Evolutionary conservation across 73 alveolate genomes (phyloP), one percentile per base, ranked within the genome.

Genomic region (Stentor coeruleus): DNA sequence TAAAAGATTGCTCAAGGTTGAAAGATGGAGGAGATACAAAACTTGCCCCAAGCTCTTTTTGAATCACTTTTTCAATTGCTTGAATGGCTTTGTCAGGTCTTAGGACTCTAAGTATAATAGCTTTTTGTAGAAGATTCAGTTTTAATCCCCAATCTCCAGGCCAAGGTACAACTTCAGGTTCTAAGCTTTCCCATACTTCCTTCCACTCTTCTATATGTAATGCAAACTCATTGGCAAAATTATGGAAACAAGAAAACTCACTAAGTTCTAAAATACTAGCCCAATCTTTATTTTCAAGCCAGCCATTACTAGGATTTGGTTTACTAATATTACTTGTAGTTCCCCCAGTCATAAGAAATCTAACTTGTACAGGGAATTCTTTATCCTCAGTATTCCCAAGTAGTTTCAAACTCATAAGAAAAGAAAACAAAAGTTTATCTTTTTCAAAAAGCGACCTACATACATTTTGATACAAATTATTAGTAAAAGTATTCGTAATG

Each of bases 11-110:
- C 26, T 95, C 98, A 73, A 98, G 88, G 77, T 98, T 99, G 82
- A 98, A 98, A 35, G 99, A 98, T 58, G 99, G 99, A 3, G 99
- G 99, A 82, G 87, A 91, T 3, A 96, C 95, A 74, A 96, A 98
- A 81, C 90, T 89, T 82, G 95, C 89, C 15, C 99, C 99, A 15
- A 98, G 84, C 93, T 93, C 97, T 86, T 90, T 94, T 55, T 86
- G 93, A 74, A 98, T 97, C 0, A 75, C 80, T 3, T 39, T 15
- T 2, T 75, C 59, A 36, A 87, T 81, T 39, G 84, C 82, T 26
- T 57, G 42, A 84, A 82, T 81, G 35, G 73, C 40, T 85, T 85
- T 87, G 0, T 85, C 93, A 42, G 93, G 93, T 74, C 93, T 74
- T 28, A 87, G 35, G 0, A 87, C 82, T 38, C 88, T 73, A 3